Conservation (phyloP, 257 asterid species). For the Gardenia jasminoides region DNA sequence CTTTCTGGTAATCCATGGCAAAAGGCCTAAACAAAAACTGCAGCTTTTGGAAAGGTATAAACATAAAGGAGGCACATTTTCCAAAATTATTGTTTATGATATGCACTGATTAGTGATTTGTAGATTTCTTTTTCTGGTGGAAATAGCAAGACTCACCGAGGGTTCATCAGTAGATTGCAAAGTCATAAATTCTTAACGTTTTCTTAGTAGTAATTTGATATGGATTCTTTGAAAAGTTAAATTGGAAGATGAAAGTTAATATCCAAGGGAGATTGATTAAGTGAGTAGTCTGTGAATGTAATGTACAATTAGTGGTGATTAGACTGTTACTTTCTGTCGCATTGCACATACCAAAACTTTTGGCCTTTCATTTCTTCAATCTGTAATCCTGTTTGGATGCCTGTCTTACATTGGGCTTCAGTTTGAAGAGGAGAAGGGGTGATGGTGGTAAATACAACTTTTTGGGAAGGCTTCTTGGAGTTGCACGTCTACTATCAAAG, state of each 20-base stretch:
- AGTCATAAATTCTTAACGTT: too few relatives aligned
- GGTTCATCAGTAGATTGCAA: neutral
- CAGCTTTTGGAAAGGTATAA: slow-evolving; percentile 77
- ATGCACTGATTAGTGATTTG: neutral
- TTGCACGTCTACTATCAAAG: slow-evolving; percentile 65
- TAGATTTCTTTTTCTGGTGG: neutral
- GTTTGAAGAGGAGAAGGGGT: slow-evolving; percentile 74
- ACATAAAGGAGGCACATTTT: neutral
- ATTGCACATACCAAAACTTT: too few relatives aligned
- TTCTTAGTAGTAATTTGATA: neutral
- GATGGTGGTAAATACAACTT: slow-evolving; percentile 58
- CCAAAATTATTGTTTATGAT: neutral
- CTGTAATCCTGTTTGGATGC: too few relatives aligned
- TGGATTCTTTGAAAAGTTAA: neutral
- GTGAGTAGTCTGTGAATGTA: neutral
- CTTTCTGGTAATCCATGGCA: slow-evolving; percentile 65
- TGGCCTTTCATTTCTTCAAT: too few relatives aligned
- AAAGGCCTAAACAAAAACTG: slow-evolving; percentile 82
- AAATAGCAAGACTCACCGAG: neutral
- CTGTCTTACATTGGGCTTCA: slow-evolving; percentile 13
- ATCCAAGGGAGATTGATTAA: too few relatives aligned
- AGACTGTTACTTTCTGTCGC: too few relatives aligned
- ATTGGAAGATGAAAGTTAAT: too few relatives aligned
- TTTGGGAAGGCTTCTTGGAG: slow-evolving; percentile 83
- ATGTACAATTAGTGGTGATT: neutral